Percentiles rank a stretch among this genome's conserved stretches.
These are phyloP conservation scores for Fragaria vesca DNA, from an alignment of 306 rosid species.

Conservation along the genomic window DNA sequence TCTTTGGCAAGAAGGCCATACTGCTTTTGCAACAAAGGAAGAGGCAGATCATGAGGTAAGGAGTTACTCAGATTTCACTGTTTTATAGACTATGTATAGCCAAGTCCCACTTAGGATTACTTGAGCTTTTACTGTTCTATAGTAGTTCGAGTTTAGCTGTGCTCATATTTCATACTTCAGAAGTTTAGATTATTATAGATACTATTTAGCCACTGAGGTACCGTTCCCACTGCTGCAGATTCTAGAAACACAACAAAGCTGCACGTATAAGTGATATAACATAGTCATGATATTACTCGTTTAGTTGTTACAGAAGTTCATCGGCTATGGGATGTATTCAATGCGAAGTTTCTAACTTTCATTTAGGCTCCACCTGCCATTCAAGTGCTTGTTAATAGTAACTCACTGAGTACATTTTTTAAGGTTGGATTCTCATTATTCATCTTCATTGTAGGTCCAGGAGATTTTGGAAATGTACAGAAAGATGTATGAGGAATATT, in stretches of 20 bases:
- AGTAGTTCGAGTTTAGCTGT: no score
- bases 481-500: conserved; percentile 34
- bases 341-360: no score
- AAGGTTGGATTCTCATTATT: neutral
- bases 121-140: neutral
- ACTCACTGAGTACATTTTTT: no score
- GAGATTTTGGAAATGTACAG: conserved; percentile 78
- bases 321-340: no score
- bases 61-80: neutral
- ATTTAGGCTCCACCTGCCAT: no score
- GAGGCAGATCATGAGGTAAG: conserved; percentile 90
- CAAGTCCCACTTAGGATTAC: neutral
- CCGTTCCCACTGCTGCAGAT: neutral
- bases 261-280: no score
- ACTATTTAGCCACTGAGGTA: neutral
- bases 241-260: neutral
- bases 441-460: conserved; percentile 59
- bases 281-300: no score
- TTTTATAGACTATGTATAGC: neutral
- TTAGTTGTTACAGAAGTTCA: no score
- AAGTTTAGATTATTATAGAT: no score
- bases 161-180: no score
- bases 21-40: conserved; percentile 88
- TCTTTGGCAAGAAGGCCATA: conserved; percentile 99
- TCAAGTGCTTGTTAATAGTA: no score